Evolutionary conservation across 1,139 yeast species (phyloP).

Genomic region (Martiniozyma asiatica): DNA sequence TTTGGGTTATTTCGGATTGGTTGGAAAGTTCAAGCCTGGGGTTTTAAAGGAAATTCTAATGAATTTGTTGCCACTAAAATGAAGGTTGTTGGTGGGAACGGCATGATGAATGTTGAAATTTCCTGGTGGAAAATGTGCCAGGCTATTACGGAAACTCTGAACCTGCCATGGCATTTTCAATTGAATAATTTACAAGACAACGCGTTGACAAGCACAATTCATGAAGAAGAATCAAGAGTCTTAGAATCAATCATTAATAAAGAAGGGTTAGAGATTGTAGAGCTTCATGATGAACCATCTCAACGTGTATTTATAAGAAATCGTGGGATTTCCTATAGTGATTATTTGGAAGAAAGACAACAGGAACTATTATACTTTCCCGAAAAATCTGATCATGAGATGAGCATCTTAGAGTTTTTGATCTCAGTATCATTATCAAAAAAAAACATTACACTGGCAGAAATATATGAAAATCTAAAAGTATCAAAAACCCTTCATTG

Average conservation of each 20-base stretch:
- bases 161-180: conserved; percentile 21
- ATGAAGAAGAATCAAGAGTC: too few relatives aligned
- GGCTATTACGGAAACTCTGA: conserved; percentile 17
- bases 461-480: too few relatives aligned
- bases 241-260: too few relatives aligned
- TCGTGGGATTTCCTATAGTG: too few relatives aligned
- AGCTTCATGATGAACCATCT: too few relatives aligned
- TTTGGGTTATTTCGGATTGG: too few relatives aligned
- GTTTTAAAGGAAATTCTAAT: background rate
- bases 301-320: too few relatives aligned
- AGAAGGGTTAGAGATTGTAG: too few relatives aligned
- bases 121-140: conserved; percentile 27
- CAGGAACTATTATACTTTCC: background rate
- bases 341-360: background rate
- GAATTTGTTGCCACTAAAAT: background rate
- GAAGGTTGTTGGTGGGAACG: conserved; percentile 2
- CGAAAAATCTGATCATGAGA: background rate
- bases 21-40: conserved; percentile 3
- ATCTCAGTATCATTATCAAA: too few relatives aligned
- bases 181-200: background rate
- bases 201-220: too few relatives aligned
- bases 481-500: too few relatives aligned
- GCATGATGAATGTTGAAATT: conserved; percentile 16
- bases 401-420: conserved; percentile 1
- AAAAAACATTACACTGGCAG: too few relatives aligned